A percentile compares a stretch with the other conserved stretches of the same genome.
Conservation (phyloP, 148 eudicot genomes). For the Fagopyrum esculentum region DNA sequence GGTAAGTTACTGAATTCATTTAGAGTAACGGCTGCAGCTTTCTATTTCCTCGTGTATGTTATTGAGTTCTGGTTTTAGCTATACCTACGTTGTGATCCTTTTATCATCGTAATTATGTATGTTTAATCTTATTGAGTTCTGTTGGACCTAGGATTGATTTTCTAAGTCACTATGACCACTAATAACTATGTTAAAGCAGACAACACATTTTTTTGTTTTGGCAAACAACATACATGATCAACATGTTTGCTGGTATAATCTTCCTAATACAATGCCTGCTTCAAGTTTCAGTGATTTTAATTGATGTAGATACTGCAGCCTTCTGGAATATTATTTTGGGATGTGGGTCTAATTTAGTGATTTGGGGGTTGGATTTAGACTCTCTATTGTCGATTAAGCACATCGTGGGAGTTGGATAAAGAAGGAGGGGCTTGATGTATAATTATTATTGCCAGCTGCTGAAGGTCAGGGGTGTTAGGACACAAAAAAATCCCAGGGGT, state of each 20-base stretch:
- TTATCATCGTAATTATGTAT: neutral
- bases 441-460: neutral
- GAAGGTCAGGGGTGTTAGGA: neutral
- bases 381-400: neutral
- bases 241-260: neutral
- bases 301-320: neutral
- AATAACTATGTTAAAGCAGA: neutral
- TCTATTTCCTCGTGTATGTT: neutral
- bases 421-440: neutral
- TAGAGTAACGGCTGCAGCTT: neutral
- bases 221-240: neutral
- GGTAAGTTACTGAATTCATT: conserved; percentile 36
- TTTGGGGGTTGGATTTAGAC: neutral
- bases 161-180: neutral
- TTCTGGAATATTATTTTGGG: neutral
- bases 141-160: neutral
- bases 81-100: neutral
- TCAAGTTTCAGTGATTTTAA: neutral
- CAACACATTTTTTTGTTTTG: neutral
- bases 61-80: neutral
- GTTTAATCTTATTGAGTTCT: neutral
- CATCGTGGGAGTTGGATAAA: neutral
- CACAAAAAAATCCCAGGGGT: no score
- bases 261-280: neutral
- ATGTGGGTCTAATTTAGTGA: neutral